These are phyloP conservation scores for Styphnolobium japonicum DNA, from an alignment of 306 rosid species.

Conservation along the genomic window DNA sequence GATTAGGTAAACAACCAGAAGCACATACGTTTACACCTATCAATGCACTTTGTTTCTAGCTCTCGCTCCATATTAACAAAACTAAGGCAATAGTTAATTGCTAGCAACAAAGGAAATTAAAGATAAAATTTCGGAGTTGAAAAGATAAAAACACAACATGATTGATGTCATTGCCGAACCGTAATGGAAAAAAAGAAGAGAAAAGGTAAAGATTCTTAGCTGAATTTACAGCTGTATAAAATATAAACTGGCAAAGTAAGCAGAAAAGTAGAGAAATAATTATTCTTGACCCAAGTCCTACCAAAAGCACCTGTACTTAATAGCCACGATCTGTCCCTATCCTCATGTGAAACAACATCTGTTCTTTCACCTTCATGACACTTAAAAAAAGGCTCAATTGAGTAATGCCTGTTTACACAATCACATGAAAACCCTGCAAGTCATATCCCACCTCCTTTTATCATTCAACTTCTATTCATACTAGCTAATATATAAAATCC, in stretches of 20 bases:
- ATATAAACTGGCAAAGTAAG: not conserved
- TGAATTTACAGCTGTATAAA: conserved; percentile 8
- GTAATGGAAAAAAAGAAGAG: not conserved
- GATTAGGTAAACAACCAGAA: not conserved
- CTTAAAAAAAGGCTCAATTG: conserved; percentile 8
- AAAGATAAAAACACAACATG: not conserved
- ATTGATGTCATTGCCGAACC: not conserved
- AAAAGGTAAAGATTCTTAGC: conserved; percentile 1
- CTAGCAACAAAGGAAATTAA: not conserved
- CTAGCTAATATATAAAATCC: not conserved
- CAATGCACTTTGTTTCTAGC: not conserved
- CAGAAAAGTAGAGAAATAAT: conserved; percentile 2
- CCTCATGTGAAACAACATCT: conserved; percentile 30
- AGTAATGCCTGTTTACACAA: not conserved
- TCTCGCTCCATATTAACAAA: not conserved
- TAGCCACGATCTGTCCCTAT: conserved; percentile 28
- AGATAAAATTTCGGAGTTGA: not conserved
- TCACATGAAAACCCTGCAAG: conserved; percentile 26
- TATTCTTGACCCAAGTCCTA: conserved; percentile 19
- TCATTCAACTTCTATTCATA: not conserved
- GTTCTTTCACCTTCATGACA: conserved; percentile 22
- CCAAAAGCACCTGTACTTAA: conserved; percentile 16
- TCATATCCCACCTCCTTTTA: not conserved
- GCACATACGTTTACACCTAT: not conserved
- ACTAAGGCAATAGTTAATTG: not conserved